These are phyloP conservation scores for Annulohypoxylon moriforme DNA, from an alignment of 495 filamentous ascomycete genomes.

Conservation along the genomic window DNA sequence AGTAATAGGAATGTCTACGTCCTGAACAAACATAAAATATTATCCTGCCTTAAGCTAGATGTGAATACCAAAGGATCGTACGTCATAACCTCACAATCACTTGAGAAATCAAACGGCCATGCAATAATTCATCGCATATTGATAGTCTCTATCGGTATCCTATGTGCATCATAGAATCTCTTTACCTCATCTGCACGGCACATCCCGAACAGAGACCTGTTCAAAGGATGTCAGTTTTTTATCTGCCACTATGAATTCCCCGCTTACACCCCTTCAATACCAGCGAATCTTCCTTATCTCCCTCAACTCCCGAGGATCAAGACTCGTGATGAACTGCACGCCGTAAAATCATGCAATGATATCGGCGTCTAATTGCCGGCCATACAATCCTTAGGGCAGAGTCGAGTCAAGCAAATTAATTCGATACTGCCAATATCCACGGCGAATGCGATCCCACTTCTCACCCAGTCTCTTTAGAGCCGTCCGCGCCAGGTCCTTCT, in stretches of 20 bases:
- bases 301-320: background rate
- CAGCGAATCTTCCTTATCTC: background rate
- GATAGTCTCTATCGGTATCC: background rate
- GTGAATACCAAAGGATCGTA: background rate
- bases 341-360: background rate
- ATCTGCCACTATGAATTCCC: background rate
- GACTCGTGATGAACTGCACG: background rate
- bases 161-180: background rate
- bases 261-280: background rate
- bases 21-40: background rate
- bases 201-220: background rate
- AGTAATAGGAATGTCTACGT: background rate
- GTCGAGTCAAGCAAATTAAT: conserved; percentile 55
- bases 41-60: background rate
- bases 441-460: conserved; percentile 90
- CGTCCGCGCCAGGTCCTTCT: conserved; percentile 67
- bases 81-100: background rate
- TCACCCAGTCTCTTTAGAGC: conserved; percentile 79
- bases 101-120: background rate
- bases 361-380: background rate
- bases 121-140: background rate
- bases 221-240: background rate
- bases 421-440: conserved; percentile 92
- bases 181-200: background rate
- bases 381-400: background rate